Conservation (phyloP, 2,329 filamentous ascomycete species). For the Ceratocystis huliohia region DNA sequence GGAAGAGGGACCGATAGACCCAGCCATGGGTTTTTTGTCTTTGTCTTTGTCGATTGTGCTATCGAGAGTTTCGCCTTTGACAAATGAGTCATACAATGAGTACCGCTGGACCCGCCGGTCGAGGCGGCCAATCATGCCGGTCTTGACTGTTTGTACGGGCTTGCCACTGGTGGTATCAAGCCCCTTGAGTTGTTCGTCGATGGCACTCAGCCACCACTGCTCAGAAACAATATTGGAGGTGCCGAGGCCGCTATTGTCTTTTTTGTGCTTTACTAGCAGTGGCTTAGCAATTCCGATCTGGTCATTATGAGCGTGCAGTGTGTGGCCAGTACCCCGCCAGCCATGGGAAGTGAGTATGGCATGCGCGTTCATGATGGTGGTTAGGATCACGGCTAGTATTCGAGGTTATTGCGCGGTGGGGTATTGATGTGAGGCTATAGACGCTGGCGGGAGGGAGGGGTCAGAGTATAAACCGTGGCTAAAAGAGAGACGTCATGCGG, state of each 20-base stretch:
- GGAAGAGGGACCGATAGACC: conserved; percentile 3
- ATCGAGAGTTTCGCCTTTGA: conserved; percentile 62
- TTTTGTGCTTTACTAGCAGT: conserved; percentile 69
- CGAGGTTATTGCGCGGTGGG: not conserved
- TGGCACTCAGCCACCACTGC: conserved; percentile 95
- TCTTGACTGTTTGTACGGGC: conserved; percentile 43
- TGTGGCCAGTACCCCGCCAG: conserved; percentile 81
- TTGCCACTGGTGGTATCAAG: conserved; percentile 51
- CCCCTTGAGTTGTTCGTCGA: conserved; percentile 77
- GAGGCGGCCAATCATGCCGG: conserved; percentile 44
- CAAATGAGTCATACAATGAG: conserved; percentile 71
- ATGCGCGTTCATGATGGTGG: conserved; percentile 59
- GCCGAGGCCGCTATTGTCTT: conserved; percentile 69
- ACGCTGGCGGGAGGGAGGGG: not conserved
- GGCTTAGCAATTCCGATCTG: conserved; percentile 69
- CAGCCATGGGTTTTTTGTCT: conserved; percentile 5
- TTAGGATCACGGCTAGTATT: not conserved
- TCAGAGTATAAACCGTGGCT: not conserved
- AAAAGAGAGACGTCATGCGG: not conserved
- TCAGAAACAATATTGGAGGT: conserved; percentile 60
- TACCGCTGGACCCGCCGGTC: conserved; percentile 43
- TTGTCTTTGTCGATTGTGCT: conserved; percentile 46
- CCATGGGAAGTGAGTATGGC: conserved; percentile 74
- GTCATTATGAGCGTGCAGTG: conserved; percentile 63
- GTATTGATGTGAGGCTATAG: not conserved